Conservation (phyloP, 1,284 basidiomycete species). For the Golubevia sp. region DNA sequence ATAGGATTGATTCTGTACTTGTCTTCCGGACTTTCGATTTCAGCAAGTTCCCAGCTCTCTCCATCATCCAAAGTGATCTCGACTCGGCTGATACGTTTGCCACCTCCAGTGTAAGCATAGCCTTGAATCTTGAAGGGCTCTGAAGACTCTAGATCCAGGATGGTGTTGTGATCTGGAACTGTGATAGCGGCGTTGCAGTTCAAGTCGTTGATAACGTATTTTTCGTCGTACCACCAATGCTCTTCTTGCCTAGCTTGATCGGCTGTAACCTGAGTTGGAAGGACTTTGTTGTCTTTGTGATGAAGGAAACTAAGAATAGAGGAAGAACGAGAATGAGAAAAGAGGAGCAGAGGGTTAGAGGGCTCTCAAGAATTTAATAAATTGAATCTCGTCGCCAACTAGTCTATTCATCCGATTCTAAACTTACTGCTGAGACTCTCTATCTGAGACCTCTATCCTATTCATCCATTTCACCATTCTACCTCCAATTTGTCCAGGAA, state of each 20-base stretch:
- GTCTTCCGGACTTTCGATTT: slow-evolving; percentile 69
- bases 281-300: slow-evolving; percentile 70
- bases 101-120: slow-evolving; percentile 74
- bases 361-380: background rate
- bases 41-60: slow-evolving; percentile 66
- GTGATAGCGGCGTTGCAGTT: slow-evolving; percentile 72
- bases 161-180: slow-evolving; percentile 69
- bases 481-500: slow-evolving; percentile 73
- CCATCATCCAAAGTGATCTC: slow-evolving; percentile 72
- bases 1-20: slow-evolving; percentile 64
- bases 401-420: slow-evolving; percentile 29
- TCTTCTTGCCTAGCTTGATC: slow-evolving; percentile 69
- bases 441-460: slow-evolving; percentile 68
- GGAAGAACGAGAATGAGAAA: slow-evolving; percentile 20
- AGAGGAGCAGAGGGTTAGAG: no score
- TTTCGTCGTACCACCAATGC: slow-evolving; percentile 72
- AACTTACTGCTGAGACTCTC: slow-evolving; percentile 67
- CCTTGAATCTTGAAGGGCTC: slow-evolving; percentile 65
- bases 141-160: slow-evolving; percentile 52
- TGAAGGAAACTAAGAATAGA: slow-evolving; percentile 16
- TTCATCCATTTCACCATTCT: slow-evolving; percentile 68
- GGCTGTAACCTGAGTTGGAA: slow-evolving; percentile 68
- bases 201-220: slow-evolving; percentile 67
- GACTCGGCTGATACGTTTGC: slow-evolving; percentile 69
- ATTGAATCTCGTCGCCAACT: no score